Conservation (phyloP, 805 yeast species). For the Lipomyces mesembrius region DNA sequence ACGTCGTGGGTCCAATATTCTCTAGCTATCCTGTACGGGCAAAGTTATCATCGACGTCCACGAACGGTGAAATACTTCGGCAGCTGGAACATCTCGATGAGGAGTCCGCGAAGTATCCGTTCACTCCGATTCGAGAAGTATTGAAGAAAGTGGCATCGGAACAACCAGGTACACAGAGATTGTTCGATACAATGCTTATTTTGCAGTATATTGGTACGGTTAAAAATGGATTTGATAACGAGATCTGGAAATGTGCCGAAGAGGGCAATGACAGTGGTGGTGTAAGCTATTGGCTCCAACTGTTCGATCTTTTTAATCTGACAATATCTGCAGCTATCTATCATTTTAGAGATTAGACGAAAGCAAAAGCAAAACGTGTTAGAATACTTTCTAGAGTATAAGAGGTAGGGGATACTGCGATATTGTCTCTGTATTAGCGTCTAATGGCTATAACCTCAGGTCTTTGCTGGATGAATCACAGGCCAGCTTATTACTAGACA, state of each 20-base stretch:
- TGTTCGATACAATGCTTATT: constrained; percentile 33
- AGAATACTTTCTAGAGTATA: constrained; percentile 11
- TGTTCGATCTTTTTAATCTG: background rate
- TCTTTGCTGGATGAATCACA: constrained; percentile 11
- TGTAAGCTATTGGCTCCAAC: background rate
- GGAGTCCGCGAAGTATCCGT: constrained; percentile 16
- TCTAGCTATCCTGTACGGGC: constrained; percentile 31
- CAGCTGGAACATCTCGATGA: constrained; percentile 7
- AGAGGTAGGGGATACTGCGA: constrained; percentile 8
- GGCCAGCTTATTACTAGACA: constrained; percentile 5
- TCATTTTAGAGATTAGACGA: constrained; percentile 24
- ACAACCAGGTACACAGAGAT: background rate
- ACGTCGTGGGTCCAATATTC: constrained; percentile 31
- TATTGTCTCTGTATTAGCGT: background rate
- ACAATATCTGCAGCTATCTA: constrained; percentile 12
- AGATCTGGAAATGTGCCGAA: constrained; percentile 15
- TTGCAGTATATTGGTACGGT: constrained; percentile 13
- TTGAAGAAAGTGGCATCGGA: background rate
- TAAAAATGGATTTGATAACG: constrained; percentile 17
- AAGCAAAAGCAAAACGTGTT: constrained; percentile 2
- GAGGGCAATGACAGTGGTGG: constrained; percentile 29
- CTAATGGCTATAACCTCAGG: background rate
- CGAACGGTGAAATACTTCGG: constrained; percentile 11
- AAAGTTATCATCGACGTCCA: background rate
- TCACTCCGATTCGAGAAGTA: constrained; percentile 26